Conservation (phyloP, 768 basidiomycete species). For the Fistulinella prunicolor region DNA sequence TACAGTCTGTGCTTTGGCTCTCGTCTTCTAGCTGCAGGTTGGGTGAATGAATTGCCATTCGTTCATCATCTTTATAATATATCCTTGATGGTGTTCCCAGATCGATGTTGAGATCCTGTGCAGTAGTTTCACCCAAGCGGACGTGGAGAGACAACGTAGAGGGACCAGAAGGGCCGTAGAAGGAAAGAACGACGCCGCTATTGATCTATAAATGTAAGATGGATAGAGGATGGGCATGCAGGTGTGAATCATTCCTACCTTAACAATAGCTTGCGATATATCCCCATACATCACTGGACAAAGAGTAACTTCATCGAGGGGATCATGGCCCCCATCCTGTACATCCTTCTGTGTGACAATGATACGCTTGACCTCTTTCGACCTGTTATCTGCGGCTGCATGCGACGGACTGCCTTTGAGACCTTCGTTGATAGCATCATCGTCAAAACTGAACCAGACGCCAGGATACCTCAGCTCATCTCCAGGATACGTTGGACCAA, state of each 20-base stretch:
- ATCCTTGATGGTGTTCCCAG: constrained; percentile 74
- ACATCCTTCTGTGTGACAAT: constrained; percentile 67
- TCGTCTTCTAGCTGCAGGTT: constrained; percentile 40
- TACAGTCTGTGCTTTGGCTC: constrained; percentile 51
- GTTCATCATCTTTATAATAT: constrained; percentile 86
- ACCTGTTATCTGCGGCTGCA: constrained; percentile 50
- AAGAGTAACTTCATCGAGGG: constrained; percentile 68
- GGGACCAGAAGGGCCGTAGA: constrained; percentile 52
- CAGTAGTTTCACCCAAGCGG: constrained; percentile 69
- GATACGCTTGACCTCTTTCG: constrained; percentile 74
- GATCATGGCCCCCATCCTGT: constrained; percentile 55
- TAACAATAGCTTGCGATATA: constrained; percentile 61
- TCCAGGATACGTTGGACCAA: constrained; percentile 81
- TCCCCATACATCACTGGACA: constrained; percentile 72
- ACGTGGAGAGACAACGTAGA: constrained; percentile 49
- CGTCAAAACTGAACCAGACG: constrained; percentile 81
- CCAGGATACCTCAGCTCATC: constrained; percentile 81
- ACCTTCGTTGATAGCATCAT: constrained; percentile 59
- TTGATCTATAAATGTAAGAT: constrained; percentile 48
- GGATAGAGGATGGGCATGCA: not conserved
- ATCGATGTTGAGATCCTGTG: constrained; percentile 77
- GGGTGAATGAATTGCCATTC: constrained; percentile 79
- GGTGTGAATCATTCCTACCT: constrained; percentile 39
- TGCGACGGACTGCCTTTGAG: constrained; percentile 43
- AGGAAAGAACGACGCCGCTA: constrained; percentile 67